Base-by-base conservation (phyloP, 2,329 filamentous ascomycete genomes). In the Graphilbum sp. region DNA sequence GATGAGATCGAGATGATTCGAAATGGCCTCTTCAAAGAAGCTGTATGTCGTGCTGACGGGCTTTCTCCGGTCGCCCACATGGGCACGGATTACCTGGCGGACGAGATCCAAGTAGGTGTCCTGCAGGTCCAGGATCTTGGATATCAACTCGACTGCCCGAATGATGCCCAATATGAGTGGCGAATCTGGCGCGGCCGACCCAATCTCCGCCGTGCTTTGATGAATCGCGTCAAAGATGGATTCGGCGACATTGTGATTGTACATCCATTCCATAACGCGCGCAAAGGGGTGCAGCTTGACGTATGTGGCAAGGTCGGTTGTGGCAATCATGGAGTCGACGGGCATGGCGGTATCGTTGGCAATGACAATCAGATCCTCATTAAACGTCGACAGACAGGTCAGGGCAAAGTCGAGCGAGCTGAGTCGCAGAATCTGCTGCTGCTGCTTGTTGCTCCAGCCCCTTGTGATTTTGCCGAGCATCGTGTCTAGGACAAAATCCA, bases 231-330 rank as follows among this genome's bases (percentile, higher is more conserved):
- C 68, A 55, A 95, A 88, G 2, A 98, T 60, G 13, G 79, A 73
- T 46, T 72, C 72, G 49, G 93, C 74, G 18, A 95, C 83, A 46
- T 80, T 84, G 50, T 92, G 84, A 52, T 93, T 95, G 57, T 93
- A 94, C 58, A 98, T 73, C 86, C 90, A 96, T 53, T 98, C 90
- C 82, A 96, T 95, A 15, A 93, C 79, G 42, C 92, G 75, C 3
- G 83, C 77, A 51, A 96, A 98, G 0, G 92, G 88, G 58, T 98
- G 92, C 38, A 94, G 69, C 19, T 76, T 74, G 41, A 90, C 75
- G 53, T 98, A 99, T 6, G 72, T 69, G 36, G 76, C 73, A 5
- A 96, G 64, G 40, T 82, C 81, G 3, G 78, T 79, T 4, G 83
- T 69, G 32, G 69, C 69, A 46, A 93, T 83, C 15, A 80, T 72